Evolutionary conservation across 306 rosid genomes (phyloP).

Genomic region (Vigna hirtella): DNA sequence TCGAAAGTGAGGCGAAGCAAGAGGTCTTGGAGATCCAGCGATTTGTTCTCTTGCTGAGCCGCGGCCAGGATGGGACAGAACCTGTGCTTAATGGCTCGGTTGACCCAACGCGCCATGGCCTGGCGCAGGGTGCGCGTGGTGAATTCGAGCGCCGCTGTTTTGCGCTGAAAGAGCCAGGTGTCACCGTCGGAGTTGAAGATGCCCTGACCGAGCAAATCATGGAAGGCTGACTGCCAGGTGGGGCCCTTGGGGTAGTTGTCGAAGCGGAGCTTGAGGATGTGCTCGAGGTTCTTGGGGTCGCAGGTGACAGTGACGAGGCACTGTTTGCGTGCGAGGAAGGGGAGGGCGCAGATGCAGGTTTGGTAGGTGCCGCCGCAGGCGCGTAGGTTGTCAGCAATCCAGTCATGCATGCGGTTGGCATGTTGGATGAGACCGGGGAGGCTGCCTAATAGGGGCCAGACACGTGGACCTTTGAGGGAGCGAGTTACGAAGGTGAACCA

Average conservation of each 20-base stretch:
- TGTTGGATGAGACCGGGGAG: conserved; percentile 77
- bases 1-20: conserved; percentile 89
- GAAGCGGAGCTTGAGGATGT: conserved; percentile 79
- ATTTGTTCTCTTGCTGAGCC: conserved; percentile 49
- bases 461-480: conserved; percentile 78
- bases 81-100: conserved; percentile 75
- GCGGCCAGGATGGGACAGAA: conserved; percentile 70
- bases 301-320: conserved; percentile 91
- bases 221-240: conserved; percentile 81
- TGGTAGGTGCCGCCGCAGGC: conserved; percentile 90
- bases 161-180: conserved; percentile 92
- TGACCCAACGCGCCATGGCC: conserved; percentile 98
- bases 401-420: conserved; percentile 82
- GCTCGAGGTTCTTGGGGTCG: conserved; percentile 87
- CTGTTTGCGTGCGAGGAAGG: conserved; percentile 72
- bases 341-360: conserved; percentile 73
- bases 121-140: conserved; percentile 91
- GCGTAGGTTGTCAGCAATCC: conserved; percentile 87
- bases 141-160: conserved; percentile 90
- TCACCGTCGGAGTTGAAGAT: conserved; percentile 91
- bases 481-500: conserved; percentile 68
- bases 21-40: conserved; percentile 86
- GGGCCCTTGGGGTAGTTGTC: conserved; percentile 97
- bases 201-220: conserved; percentile 84
- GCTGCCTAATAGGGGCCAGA: conserved; percentile 90